These are phyloP conservation scores for Xylaria sp. DNA, from an alignment of 2,329 filamentous ascomycete species.

Conservation along the genomic window DNA sequence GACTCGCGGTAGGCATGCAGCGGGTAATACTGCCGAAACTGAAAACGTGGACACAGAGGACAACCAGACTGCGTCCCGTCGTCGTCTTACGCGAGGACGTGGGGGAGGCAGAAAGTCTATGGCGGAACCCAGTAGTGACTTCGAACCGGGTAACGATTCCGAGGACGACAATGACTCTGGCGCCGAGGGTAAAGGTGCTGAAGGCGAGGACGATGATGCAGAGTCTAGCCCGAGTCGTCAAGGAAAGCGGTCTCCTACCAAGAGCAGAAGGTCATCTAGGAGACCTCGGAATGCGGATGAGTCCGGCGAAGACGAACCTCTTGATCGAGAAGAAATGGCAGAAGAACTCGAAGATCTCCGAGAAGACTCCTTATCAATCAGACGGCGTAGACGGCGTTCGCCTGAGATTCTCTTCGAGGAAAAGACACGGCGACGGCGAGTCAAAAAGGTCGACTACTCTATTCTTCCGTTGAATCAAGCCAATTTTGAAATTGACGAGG, in stretches of 20 bases:
- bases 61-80: slow-evolving; percentile 51
- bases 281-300: slow-evolving; percentile 61
- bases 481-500: slow-evolving; percentile 79
- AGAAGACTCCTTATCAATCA: slow-evolving; percentile 63
- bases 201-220: slow-evolving; percentile 55
- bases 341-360: slow-evolving; percentile 73
- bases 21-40: slow-evolving; percentile 37
- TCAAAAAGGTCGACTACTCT: slow-evolving; percentile 84
- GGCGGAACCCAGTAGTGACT: slow-evolving; percentile 69
- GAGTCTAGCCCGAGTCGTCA: slow-evolving; percentile 63
- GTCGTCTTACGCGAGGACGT: slow-evolving; percentile 60
- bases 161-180: slow-evolving; percentile 63
- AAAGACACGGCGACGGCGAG: slow-evolving; percentile 59
- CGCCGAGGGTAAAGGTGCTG: slow-evolving; percentile 45
- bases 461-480: slow-evolving; percentile 80
- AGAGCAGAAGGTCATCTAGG: slow-evolving; percentile 56
- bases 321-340: slow-evolving; percentile 72
- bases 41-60: slow-evolving; percentile 41
- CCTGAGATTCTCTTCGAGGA: slow-evolving; percentile 71
- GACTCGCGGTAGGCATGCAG: slow-evolving; percentile 52
- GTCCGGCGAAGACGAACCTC: slow-evolving; percentile 67
- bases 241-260: slow-evolving; percentile 55
- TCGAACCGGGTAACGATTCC: slow-evolving; percentile 69
- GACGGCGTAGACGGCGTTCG: slow-evolving; percentile 59
- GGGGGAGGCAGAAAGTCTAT: slow-evolving; percentile 59